A percentile compares a stretch with the other conserved stretches of the same genome.
phyloP scores from a whole-genome alignment of 768 basidiomycete species.

The Psilocybe azurescens region DNA sequence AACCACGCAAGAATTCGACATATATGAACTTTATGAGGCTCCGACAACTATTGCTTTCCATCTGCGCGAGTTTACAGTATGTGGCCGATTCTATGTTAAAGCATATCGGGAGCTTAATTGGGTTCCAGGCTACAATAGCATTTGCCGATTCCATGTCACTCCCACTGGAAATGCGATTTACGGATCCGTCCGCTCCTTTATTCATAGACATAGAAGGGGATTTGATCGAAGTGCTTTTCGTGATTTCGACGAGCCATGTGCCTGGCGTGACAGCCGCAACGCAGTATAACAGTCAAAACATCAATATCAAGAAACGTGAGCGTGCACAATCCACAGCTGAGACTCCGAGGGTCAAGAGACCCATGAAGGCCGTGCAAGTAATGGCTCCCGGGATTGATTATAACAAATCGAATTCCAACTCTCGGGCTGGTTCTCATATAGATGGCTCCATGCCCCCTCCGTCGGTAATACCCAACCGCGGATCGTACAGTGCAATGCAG shows the following conservation, averaged over 20 bases:
- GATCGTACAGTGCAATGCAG: constrained; percentile 7
- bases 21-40: constrained; percentile 66
- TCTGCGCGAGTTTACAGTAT: constrained; percentile 82
- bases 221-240: constrained; percentile 67
- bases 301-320: constrained; percentile 46
- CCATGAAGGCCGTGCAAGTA: constrained; percentile 56
- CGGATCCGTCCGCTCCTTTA: constrained; percentile 74
- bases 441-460: constrained; percentile 49
- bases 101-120: background rate
- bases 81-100: constrained; percentile 16
- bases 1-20: constrained; percentile 81
- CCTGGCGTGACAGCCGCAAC: constrained; percentile 35
- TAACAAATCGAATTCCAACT: constrained; percentile 16
- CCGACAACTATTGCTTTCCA: constrained; percentile 81
- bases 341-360: constrained; percentile 51
- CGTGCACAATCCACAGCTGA: constrained; percentile 46
- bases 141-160: constrained; percentile 77
- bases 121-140: constrained; percentile 71
- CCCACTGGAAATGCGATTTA: constrained; percentile 75
- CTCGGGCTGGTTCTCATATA: constrained; percentile 29
- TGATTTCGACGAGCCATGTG: constrained; percentile 77
- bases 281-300: constrained; percentile 26
- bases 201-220: constrained; percentile 80
- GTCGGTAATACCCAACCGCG: constrained; percentile 26
- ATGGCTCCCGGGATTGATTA: constrained; percentile 28